Conservation (phyloP, 805 yeast species). For the Barnettozyma botsteinii region DNA sequence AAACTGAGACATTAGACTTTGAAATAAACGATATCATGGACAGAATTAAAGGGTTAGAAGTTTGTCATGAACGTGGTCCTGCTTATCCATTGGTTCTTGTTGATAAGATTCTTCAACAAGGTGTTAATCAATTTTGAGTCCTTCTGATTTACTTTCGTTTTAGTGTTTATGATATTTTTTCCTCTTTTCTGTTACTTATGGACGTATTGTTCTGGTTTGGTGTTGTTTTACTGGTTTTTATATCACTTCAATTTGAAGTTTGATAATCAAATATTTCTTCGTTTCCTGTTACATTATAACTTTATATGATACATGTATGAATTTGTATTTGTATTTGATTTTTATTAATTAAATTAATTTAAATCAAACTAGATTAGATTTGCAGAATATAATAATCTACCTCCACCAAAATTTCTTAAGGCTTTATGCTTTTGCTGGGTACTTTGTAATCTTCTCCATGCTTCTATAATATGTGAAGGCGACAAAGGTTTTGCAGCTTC, state of each 20-base stretch:
- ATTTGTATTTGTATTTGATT: too few species aligned
- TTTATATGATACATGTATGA: too few species aligned
- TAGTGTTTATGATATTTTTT: too few species aligned
- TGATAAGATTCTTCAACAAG: conserved; percentile 30
- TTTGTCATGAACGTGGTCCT: conserved; percentile 77
- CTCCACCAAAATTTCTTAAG: conserved; percentile 60
- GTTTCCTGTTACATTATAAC: too few species aligned
- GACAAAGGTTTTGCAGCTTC: conserved; percentile 71
- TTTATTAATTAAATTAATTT: too few species aligned
- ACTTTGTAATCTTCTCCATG: conserved; percentile 75
- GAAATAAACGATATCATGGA: conserved; percentile 57
- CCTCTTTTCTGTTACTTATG: not conserved
- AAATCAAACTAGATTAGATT: conserved; percentile 26
- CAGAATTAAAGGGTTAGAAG: conserved; percentile 57
- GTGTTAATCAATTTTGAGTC: not conserved
- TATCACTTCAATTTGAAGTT: too few species aligned
- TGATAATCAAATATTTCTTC: too few species aligned
- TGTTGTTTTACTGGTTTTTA: too few species aligned
- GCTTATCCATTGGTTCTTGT: conserved; percentile 47
- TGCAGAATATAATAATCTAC: conserved; percentile 30
- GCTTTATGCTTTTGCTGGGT: conserved; percentile 54
- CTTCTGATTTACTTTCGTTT: too few species aligned
- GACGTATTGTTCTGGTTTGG: not conserved
- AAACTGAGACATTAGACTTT: conserved; percentile 40
- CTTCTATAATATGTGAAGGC: conserved; percentile 80